Base-by-base conservation (phyloP, 768 basidiomycete genomes). In the Psilocybe cubensis region DNA sequence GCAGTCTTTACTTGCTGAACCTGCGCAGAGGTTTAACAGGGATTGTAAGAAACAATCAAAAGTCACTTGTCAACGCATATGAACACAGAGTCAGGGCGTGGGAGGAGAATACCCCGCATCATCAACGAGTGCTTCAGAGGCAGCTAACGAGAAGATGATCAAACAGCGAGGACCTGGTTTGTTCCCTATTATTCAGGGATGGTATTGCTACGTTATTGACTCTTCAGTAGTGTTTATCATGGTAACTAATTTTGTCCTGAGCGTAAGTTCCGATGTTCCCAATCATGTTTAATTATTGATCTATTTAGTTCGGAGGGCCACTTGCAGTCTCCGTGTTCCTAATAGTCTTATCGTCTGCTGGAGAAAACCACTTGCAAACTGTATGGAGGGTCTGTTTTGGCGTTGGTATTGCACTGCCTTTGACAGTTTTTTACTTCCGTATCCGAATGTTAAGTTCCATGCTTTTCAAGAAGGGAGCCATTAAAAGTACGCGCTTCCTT, bases 81-180 rank as follows among this genome's bases (percentile, higher is more conserved):
- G 42, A 46, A 17, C 50, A 38, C 7, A 11, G 14, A 52, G 8
- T n/a, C 40, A 87, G 79, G 89, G 89, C 57, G 88, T 89, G 11
- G 88, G 88, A 31, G 89, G 89, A 23, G 89, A 91, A 73, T 91
- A 92, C 69, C 89, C 89, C 0, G 87, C 86, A 5, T 87, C 85
- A 5, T 86, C 85, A 0, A 85, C 87, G 0, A 82, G 82, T 40
- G 88, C 89, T 4, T 82, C 81, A 27, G 89, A 91, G 69, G 82
- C 88, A 27, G 87, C 89, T 17, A 91, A 91, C 64, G 88, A 91
- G 70, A 83, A 81, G 63, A 83, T 83, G 70, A 53, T 81, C 25
- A 76, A 79, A 61, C 69, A 77, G 51, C 81, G 89, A 33, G 90
- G 90, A 1, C 85, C 86, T 61, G 74, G 84, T 84, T 38, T 35